These are phyloP conservation scores for Yamadazyma olivae DNA, from an alignment of 805 yeast genomes.

Conservation along the genomic window DNA sequence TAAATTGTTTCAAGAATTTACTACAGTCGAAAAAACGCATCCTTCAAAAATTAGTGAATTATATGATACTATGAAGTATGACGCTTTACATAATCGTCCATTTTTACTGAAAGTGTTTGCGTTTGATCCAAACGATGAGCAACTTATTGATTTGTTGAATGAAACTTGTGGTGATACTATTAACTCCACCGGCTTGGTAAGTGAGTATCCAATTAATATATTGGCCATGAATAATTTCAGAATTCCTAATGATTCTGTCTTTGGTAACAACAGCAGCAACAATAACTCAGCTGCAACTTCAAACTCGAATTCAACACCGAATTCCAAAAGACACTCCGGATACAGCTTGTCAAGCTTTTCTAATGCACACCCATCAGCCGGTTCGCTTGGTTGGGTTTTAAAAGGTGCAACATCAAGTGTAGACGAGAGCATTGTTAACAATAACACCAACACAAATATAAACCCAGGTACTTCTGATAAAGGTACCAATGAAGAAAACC, in stretches of 20 bases:
- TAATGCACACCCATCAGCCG: constrained; percentile 43
- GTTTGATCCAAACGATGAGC: constrained; percentile 48
- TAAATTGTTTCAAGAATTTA: constrained; percentile 87
- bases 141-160: constrained; percentile 30
- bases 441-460: constrained; percentile 17
- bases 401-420: constrained; percentile 32
- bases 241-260: constrained; percentile 40
- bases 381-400: constrained; percentile 74
- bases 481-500: constrained; percentile 21
- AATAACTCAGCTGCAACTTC: constrained; percentile 6
- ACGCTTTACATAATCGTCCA: constrained; percentile 91
- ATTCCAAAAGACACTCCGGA: constrained; percentile 20
- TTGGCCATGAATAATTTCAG: constrained; percentile 75
- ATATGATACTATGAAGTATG: constrained; percentile 98
- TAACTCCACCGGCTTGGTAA: constrained; percentile 54
- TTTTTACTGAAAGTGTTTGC: constrained; percentile 81
- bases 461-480: constrained; percentile 11
- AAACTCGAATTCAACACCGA: constrained; percentile 15
- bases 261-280: not conserved
- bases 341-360: constrained; percentile 19
- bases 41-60: constrained; percentile 96
- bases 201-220: constrained; percentile 70
- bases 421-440: constrained; percentile 16
- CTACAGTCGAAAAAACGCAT: constrained; percentile 91
- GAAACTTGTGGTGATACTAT: constrained; percentile 42